Percentiles rank a stretch among this genome's conserved stretches.
Conservation (phyloP, 2,329 filamentous ascomycete species). For the Aspergillus unguis region DNA sequence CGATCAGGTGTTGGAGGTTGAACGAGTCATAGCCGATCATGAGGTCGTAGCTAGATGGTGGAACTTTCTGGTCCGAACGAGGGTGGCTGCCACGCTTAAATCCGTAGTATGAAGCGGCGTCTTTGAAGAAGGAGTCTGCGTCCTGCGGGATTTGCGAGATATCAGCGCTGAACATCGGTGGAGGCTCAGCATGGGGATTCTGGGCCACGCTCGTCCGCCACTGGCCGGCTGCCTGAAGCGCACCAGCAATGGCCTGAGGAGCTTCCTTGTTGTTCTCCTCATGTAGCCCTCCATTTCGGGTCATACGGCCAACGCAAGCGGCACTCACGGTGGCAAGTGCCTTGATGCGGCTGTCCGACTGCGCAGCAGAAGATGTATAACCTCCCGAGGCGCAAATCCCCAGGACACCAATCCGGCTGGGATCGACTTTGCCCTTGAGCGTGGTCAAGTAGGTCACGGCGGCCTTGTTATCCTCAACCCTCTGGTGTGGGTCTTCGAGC, state of each 20-base stretch:
- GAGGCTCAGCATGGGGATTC: too few relatives aligned
- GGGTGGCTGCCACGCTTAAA: constrained; percentile 19
- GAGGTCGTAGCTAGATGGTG: constrained; percentile 20
- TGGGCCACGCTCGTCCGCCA: too few relatives aligned
- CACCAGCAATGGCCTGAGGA: too few relatives aligned
- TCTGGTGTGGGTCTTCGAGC: constrained; percentile 39
- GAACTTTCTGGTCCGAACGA: constrained; percentile 18
- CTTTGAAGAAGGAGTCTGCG: neutral
- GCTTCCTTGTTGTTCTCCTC: too few relatives aligned
- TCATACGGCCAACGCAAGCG: constrained; percentile 4
- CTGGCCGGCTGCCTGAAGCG: too few relatives aligned
- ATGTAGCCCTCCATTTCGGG: neutral
- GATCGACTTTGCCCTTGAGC: constrained; percentile 24
- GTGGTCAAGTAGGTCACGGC: constrained; percentile 34
- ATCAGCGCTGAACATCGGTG: too few relatives aligned
- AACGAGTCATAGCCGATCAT: constrained; percentile 27
- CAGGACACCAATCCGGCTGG: constrained; percentile 34
- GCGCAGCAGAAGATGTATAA: constrained; percentile 35
- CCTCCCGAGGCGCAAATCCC: constrained; percentile 41
- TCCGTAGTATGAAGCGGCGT: constrained; percentile 23
- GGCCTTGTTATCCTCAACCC: constrained; percentile 36
- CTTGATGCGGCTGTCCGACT: constrained; percentile 38
- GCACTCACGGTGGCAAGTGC: constrained; percentile 37
- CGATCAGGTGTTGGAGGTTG: constrained; percentile 22
- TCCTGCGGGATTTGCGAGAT: too few relatives aligned